Evolutionary conservation across 164 flowering plant species (phyloP).

Genomic region (Kalanchoe fedtschenkoi): DNA sequence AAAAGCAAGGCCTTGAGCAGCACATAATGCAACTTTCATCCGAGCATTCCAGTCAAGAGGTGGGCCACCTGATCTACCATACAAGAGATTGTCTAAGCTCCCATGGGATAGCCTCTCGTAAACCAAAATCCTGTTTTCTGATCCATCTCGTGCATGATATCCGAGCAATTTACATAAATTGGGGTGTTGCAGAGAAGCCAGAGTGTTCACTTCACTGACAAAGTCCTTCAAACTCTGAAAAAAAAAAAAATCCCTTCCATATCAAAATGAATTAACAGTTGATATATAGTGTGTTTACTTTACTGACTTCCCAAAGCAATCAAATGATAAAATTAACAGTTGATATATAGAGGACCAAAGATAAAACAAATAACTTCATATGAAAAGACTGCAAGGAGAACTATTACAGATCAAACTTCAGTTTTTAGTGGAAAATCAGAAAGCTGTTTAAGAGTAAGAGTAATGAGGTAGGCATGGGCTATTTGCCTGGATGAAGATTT

Average conservation of each 20-base stretch:
- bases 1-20: conserved; percentile 93
- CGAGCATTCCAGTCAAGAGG: conserved; percentile 89
- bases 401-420: too few relatives aligned
- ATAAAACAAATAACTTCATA: too few relatives aligned
- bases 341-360: not conserved
- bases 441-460: too few relatives aligned
- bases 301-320: not conserved
- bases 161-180: conserved; percentile 84
- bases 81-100: conserved; percentile 74
- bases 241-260: not conserved
- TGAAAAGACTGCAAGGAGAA: too few relatives aligned
- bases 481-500: too few relatives aligned
- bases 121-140: conserved; percentile 70
- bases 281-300: too few relatives aligned
- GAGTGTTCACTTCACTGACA: conserved; percentile 52
- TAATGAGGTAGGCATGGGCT: too few relatives aligned
- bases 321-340: not conserved
- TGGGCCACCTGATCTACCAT: conserved; percentile 79
- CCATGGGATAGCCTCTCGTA: conserved; percentile 91
- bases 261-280: not conserved
- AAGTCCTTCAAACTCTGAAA: conserved; percentile 68
- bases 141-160: conserved; percentile 83
- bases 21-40: conserved; percentile 84
- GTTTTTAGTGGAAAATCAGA: too few relatives aligned
- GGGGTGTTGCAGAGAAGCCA: conserved; percentile 83